A percentile compares a stretch with the other conserved stretches of the same genome.
phyloP scores from a whole-genome alignment of 441 rosid species.

The Adansonia madagascariensis region DNA sequence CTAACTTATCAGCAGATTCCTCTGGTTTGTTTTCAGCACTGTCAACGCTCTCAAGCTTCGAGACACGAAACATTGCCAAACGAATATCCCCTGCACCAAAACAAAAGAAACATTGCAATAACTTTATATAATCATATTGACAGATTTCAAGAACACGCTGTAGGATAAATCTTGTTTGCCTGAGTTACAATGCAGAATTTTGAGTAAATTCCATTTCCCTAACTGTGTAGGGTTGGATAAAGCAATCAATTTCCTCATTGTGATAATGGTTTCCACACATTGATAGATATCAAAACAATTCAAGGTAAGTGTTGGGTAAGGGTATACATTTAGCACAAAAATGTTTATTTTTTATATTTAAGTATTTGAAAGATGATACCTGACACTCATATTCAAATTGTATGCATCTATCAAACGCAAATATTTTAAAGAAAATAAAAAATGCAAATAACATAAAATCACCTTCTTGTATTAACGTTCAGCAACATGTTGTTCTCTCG shows the following conservation, averaged over 20 bases:
- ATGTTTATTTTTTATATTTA: background rate
- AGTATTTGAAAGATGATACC: no score
- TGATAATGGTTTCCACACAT: background rate
- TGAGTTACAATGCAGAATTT: background rate
- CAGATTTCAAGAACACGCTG: background rate
- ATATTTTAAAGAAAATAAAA: no score
- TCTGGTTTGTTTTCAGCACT: constrained; percentile 33
- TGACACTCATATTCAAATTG: no score
- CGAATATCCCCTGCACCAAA: constrained; percentile 59
- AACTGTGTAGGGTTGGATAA: background rate
- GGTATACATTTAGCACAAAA: background rate
- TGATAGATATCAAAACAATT: background rate
- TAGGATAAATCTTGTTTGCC: background rate
- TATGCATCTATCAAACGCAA: no score
- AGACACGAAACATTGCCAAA: constrained; percentile 71
- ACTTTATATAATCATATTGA: background rate
- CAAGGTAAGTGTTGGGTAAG: background rate
- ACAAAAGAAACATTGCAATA: background rate
- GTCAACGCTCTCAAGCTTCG: constrained; percentile 53
- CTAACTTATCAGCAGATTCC: constrained; percentile 37
- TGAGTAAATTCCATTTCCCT: background rate
- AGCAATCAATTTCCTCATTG: background rate
- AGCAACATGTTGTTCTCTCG: background rate
- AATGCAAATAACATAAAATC: no score
- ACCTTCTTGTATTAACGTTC: background rate